Evolutionary conservation across 306 rosid genomes (phyloP), one percentile per base, ranked within the genome.

Genomic region (Ochetophila trinervis): DNA sequence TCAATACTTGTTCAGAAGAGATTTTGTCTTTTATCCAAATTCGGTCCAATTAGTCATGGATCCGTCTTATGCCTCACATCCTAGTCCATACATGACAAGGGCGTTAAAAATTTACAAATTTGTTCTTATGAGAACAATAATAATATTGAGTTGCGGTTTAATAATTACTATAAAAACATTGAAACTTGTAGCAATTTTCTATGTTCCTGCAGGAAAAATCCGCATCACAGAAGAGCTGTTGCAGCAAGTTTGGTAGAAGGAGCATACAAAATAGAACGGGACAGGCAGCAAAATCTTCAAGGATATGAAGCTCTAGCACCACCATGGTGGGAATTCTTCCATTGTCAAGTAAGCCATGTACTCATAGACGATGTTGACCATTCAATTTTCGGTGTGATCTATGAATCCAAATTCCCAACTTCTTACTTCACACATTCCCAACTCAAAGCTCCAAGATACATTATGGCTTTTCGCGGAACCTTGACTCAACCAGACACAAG

Each of bases 391-490:
- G 75, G 78, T 6, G 75, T 53, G 45, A 19, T 78, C 6, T 50
- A 55, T 15, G 55, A 78, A 4, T 55, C 44, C 58, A 50, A 52
- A 16, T 23, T 18, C 61, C 59, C 70, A 5, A 4, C 32, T 47
- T 34, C 53, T 9, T 10, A 53, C 23, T 23, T 49, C 60, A 7
- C 5, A 14, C 8, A n/a, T 12, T 3, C 51, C 35, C 6, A n/a
- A 5, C 15, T 18, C 20, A 30, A 67, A 0, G 13, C 70, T 35
- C 82, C 82, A 32, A 72, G 57, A 63, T 78, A 62, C 22, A 64
- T 72, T 51, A 49, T 78, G 20, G 82, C 78, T 17, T 62, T 78
- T 9, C 74, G 82, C 0, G 82, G 78, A 12, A 63, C 70, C 14
- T 24, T 72, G 5, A 22, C 9, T 4, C 7, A 12, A 1, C 20